Base-by-base conservation (phyloP, 2,329 filamentous ascomycete genomes). In the Apiospora phragmitis region DNA sequence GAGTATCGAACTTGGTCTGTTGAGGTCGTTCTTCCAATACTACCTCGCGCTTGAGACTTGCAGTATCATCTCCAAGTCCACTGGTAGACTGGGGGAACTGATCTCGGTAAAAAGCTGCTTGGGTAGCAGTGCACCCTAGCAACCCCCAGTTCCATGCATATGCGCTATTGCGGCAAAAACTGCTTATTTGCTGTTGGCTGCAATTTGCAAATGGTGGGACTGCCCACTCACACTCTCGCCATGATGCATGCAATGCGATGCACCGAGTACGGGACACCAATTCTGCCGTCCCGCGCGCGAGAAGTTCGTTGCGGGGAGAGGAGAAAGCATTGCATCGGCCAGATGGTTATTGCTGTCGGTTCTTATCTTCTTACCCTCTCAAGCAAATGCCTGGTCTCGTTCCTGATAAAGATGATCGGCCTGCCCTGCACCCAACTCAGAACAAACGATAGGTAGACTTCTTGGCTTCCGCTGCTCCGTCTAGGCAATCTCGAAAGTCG, bases 21-120 rank as follows among this genome's bases (percentile, higher is more conserved):
- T 38, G 55, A 9, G 18, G 55, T 38, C 16, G 18, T 35, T 35
- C 11, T n/a, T 35, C 35, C 29, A 35, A 59, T 59, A 9, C 51
- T 32, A 55, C 49, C 16, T 47, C 29, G 49, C 29, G 18, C 35
- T 32, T 16, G 51, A 59, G 18, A 62, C 18, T 12, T 14, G 55
- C 55, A 38, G 55, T 62, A 38, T 62, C 55, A 38, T 38, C 29
- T 62, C 55, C 32, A 38, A 16, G 55, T 38, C 55, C 18, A 38
- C 55, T 62, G 32, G 55, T 7, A 16, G 6, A 21, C 42, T 18
- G 42, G 9, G 38, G 29, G 51, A 16, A 12, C 32, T 62, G 29
- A 62, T 62, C 55, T 62, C 55, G 55, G 55, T 62, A 62, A 62
- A 62, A 62, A 62, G 18, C 32, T 38, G 55, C 21, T 62, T 62